These are phyloP conservation scores for Tanacetum coccineum DNA, from an alignment of 129 eudicot species.

Conservation along the genomic window DNA sequence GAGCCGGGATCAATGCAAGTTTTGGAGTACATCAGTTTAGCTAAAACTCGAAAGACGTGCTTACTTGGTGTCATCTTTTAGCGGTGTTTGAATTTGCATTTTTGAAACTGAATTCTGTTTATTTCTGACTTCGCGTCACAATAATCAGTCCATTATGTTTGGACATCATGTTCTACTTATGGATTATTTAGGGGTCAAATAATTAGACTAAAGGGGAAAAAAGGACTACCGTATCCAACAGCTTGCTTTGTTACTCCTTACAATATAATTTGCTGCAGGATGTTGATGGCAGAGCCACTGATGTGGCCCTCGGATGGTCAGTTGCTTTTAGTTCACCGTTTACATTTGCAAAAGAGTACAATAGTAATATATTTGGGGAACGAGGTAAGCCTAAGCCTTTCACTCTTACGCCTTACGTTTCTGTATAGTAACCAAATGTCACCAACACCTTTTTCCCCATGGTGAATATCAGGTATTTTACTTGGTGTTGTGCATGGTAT, in stretches of 20 bases:
- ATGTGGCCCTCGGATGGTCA: constrained; percentile 97
- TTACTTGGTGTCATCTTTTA: neutral
- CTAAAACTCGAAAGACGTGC: neutral
- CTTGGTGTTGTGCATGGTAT: constrained; percentile 96
- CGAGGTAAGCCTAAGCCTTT: constrained; percentile 43
- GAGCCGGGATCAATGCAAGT: too few species aligned
- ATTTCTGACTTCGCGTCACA: too few species aligned
- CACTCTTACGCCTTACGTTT: neutral
- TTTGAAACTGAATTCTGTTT: neutral
- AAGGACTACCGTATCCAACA: too few species aligned
- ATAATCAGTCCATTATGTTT: too few species aligned
- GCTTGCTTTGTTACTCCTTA: too few species aligned
- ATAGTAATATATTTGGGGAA: constrained; percentile 77
- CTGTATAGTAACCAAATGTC: neutral
- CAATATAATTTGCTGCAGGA: constrained; percentile 35
- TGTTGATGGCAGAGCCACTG: constrained; percentile 96
- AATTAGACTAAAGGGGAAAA: too few species aligned
- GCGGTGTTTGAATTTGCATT: too few species aligned
- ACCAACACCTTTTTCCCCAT: neutral
- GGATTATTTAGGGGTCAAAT: too few species aligned
- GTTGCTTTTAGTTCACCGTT: constrained; percentile 97
- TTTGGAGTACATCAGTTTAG: too few species aligned
- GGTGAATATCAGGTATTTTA: constrained; percentile 58
- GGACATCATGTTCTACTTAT: too few species aligned
- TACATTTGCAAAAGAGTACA: constrained; percentile 62